These are phyloP conservation scores for Orbilia javanica DNA, from an alignment of 2,329 filamentous ascomycete genomes.

Conservation along the genomic window DNA sequence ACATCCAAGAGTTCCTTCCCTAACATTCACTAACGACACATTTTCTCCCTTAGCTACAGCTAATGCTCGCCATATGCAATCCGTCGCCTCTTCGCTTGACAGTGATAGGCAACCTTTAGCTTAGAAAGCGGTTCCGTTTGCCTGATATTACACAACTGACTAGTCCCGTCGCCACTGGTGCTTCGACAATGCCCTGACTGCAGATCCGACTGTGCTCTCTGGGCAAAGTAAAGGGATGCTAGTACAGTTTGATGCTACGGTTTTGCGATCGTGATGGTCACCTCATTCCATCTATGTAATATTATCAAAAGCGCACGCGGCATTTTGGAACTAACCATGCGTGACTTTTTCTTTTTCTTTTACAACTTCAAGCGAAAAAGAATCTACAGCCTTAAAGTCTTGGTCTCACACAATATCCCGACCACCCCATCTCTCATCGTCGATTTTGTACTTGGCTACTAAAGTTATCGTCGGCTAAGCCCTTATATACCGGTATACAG, in stretches of 20 bases:
- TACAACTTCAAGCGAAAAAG: slow-evolving; percentile 17
- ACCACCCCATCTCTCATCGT: background rate
- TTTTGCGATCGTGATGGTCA: slow-evolving; percentile 34
- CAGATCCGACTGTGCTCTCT: slow-evolving; percentile 20
- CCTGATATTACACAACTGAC: slow-evolving; percentile 38
- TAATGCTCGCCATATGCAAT: slow-evolving; percentile 28
- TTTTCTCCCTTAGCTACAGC: slow-evolving; percentile 25
- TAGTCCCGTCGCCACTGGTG: slow-evolving; percentile 44
- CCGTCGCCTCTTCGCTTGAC: slow-evolving; percentile 26
- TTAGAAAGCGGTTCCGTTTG: slow-evolving; percentile 39
- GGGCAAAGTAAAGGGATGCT: slow-evolving; percentile 32
- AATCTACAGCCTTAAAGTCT: slow-evolving; percentile 12
- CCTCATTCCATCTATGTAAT: slow-evolving; percentile 25
- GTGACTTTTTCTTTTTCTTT: slow-evolving; percentile 18
- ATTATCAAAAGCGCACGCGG: slow-evolving; percentile 11
- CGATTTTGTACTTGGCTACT: background rate
- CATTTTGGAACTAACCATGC: slow-evolving; percentile 18
- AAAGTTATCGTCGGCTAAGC: slow-evolving; percentile 29
- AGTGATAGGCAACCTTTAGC: slow-evolving; percentile 48
- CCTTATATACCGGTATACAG: slow-evolving; percentile 13
- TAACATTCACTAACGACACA: slow-evolving; percentile 25
- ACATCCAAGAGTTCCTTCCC: slow-evolving; percentile 26
- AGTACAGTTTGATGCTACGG: slow-evolving; percentile 37
- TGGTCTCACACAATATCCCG: background rate
- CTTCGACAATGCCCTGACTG: slow-evolving; percentile 27